Conservation (phyloP, 495 filamentous ascomycete genomes). For the Coniosporium apollinis region DNA sequence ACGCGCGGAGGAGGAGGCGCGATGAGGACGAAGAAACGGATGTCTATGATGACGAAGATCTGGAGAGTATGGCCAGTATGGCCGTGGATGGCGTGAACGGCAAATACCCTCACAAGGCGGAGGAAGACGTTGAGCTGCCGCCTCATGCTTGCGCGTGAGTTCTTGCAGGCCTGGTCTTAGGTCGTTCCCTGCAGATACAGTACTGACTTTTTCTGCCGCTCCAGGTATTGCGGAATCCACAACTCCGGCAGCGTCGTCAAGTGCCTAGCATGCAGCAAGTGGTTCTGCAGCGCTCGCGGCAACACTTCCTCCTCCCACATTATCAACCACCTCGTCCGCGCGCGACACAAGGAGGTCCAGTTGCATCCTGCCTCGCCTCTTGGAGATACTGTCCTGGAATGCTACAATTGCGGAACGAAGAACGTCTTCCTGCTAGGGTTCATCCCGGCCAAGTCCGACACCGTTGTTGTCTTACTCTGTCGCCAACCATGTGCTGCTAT, state of each 20-base stretch:
- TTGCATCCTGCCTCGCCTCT: slow-evolving; percentile 90
- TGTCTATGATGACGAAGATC: slow-evolving; percentile 74
- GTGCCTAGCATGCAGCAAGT: slow-evolving; percentile 89
- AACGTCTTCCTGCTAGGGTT: slow-evolving; percentile 99
- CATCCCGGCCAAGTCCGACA: slow-evolving; percentile 98
- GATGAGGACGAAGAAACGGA: slow-evolving; percentile 79
- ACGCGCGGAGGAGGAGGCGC: slow-evolving; percentile 55
- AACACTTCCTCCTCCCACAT: slow-evolving; percentile 96
- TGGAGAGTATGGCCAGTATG: slow-evolving; percentile 79
- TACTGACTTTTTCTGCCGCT: background rate
- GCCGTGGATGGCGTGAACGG: slow-evolving; percentile 58
- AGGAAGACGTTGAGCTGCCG: slow-evolving; percentile 86
- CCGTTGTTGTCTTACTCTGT: slow-evolving; percentile 91
- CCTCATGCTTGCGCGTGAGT: slow-evolving; percentile 93
- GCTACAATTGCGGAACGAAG: slow-evolving; percentile 98
- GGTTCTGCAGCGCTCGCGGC: slow-evolving; percentile 97
- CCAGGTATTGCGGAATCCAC: slow-evolving; percentile 93
- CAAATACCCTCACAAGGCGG: slow-evolving; percentile 39
- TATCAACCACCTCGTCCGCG: slow-evolving; percentile 93
- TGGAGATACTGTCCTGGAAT: slow-evolving; percentile 92
- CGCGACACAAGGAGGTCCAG: slow-evolving; percentile 96
- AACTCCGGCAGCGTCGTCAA: slow-evolving; percentile 89
- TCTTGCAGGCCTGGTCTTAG: background rate
- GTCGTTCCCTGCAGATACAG: background rate
- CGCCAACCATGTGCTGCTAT: slow-evolving; percentile 90